Base-by-base conservation (phyloP, 257 asterid species). In the Nemophila menziesii region DNA sequence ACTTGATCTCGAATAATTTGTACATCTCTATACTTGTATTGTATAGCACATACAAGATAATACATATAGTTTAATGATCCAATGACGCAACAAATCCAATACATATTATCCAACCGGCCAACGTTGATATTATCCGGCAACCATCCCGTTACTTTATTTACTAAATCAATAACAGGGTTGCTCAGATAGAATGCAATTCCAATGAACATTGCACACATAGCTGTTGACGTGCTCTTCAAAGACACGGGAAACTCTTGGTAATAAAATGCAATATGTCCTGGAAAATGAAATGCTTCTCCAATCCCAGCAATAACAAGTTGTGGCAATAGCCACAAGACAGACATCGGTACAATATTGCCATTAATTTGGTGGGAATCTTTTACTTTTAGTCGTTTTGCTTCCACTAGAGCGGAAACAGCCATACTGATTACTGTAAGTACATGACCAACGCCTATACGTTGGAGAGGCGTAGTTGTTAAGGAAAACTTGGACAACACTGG, bases 241-340 rank as follows among this genome's bases (percentile, higher is more conserved):
- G 72, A 39, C 0, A 17, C 57, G 1, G 87, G 93, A 36, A 80
- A 80, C 11, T 80, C 93, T 48, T 69, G 77, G 56, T 77, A 80
- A 17, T 73, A 80, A 1, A 77, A 29, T 1, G 72, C 65, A 19
- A 80, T 55, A 5, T 80, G 73, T 17, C 81, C 82, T 0, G 83
- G 80, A 33, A 68, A 80, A 43, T 66, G 79, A 43, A 80, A 69
- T 4, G 85, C 89, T 26, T 74, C 89, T 7, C 82, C 82, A 19
- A 67, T 7, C 4, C 93, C 93, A 14, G 67, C 41, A 9, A 61
- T 11, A 9, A 24, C 54, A 1, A 54, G 39, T 2, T 57, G 46
- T 21, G 86, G 74, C 46, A 77, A 72, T 5, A 80, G 62, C 89
- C 87, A 80, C 21, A 77, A 21, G 1, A 64, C 81, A 3, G 93